Conservation (phyloP, 441 rosid genomes). For the Eutrema salsugineum region DNA sequence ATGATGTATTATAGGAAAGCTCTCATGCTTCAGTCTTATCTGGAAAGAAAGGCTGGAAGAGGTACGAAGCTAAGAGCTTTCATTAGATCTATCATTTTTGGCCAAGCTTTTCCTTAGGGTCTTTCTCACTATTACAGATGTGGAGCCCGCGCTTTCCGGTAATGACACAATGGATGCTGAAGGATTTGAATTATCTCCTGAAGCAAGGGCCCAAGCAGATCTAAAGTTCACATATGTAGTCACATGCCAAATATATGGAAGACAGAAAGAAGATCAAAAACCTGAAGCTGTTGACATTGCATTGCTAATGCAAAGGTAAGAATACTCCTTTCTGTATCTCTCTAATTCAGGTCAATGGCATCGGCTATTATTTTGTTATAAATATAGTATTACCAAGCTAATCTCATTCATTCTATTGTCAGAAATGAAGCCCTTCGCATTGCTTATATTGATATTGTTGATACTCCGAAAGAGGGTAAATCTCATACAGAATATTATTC, state of each 20-base stretch:
- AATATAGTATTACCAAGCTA: constrained; percentile 8
- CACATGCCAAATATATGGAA: constrained; percentile 98
- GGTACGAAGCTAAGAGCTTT: constrained; percentile 65
- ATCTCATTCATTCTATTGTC: constrained; percentile 26
- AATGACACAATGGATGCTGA: constrained; percentile 54
- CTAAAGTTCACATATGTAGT: constrained; percentile 93
- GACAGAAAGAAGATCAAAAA: constrained; percentile 95
- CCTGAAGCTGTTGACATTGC: constrained; percentile 97
- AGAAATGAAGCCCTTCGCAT: constrained; percentile 99
- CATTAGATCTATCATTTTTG: constrained; percentile 12
- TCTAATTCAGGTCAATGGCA: constrained; percentile 6
- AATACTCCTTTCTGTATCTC: constrained; percentile 3
- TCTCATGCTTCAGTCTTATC: constrained; percentile 87
- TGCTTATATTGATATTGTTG: constrained; percentile 95
- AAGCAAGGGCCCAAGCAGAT: constrained; percentile 92
- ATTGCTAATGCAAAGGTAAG: constrained; percentile 86
- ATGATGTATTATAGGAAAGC: constrained; percentile 99
- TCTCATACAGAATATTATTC: constrained; percentile 82
- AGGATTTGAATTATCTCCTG: constrained; percentile 94
- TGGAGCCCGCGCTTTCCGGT: constrained; percentile 56
- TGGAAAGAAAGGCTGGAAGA: constrained; percentile 71
- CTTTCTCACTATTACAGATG: constrained; percentile 48
- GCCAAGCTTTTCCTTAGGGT: constrained; percentile 2
- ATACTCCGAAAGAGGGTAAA: constrained; percentile 71
- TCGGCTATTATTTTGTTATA: not conserved